Percentiles rank a stretch among this genome's conserved stretches.
Conservation (phyloP, 1,284 basidiomycete genomes). For the Tilletia walkeri region DNA sequence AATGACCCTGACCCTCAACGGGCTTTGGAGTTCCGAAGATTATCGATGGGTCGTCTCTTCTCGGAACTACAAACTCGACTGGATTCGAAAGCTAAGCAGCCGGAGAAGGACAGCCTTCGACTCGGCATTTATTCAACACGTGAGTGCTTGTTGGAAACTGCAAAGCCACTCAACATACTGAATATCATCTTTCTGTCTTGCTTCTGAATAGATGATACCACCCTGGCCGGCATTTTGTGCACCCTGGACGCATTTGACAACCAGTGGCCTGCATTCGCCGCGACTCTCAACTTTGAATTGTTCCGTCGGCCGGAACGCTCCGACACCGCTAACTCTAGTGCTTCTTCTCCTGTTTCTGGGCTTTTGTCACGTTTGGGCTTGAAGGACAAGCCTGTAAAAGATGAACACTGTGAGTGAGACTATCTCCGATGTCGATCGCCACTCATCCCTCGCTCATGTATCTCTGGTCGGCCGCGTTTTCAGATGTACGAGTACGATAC, state of each 20-base stretch:
- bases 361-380: not conserved
- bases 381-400: not conserved
- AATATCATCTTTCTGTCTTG: too few species aligned
- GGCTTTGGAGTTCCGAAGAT: slow-evolving; percentile 67
- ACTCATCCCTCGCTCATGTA: too few species aligned
- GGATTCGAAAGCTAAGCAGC: slow-evolving; percentile 42
- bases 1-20: slow-evolving; percentile 30
- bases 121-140: slow-evolving; percentile 59
- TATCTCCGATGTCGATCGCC: too few species aligned
- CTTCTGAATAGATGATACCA: slow-evolving; percentile 64
- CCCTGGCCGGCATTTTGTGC: slow-evolving; percentile 67
- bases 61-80: slow-evolving; percentile 67
- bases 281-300: slow-evolving; percentile 44
- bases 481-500: slow-evolving; percentile 70
- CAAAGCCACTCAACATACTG: too few species aligned
- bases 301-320: slow-evolving; percentile 25
- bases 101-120: slow-evolving; percentile 35
- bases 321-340: slow-evolving; percentile 25
- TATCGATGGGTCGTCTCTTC: slow-evolving; percentile 74
- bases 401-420: slow-evolving; percentile 21
- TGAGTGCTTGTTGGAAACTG: not conserved
- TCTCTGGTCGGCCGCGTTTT: not conserved
- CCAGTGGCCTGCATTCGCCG: slow-evolving; percentile 59
- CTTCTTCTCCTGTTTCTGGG: slow-evolving; percentile 21
- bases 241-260: slow-evolving; percentile 76